A percentile compares a stretch with the other conserved stretches of the same genome.
These are phyloP conservation scores for Lecanicillium sp. DNA, from an alignment of 2,329 filamentous ascomycete species.

Conservation along the genomic window DNA sequence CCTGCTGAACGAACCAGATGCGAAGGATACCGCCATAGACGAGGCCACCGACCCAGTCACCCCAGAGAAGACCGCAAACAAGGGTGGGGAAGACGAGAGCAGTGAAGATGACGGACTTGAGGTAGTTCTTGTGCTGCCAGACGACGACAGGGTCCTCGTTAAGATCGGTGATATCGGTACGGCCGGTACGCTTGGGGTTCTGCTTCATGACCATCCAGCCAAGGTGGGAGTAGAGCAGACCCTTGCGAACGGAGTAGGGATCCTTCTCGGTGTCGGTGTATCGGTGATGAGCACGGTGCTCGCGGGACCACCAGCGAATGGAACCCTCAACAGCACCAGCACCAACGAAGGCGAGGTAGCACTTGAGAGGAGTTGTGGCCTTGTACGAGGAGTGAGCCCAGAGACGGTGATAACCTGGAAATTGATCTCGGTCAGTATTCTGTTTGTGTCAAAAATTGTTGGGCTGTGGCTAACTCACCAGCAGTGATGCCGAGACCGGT, in stretches of 20 bases:
- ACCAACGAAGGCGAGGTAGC: conserved; percentile 76
- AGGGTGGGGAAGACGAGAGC: conserved; percentile 68
- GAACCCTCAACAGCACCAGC: conserved; percentile 81
- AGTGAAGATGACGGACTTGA: conserved; percentile 74
- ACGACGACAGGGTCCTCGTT: conserved; percentile 81
- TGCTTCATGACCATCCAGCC: conserved; percentile 95
- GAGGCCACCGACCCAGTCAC: conserved; percentile 75
- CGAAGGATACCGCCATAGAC: conserved; percentile 81
- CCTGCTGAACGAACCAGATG: conserved; percentile 86
- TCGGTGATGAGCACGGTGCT: conserved; percentile 81
- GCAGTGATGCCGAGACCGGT: conserved; percentile 76
- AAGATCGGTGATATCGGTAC: conserved; percentile 81
- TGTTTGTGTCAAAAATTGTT: not conserved
- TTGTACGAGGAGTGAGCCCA: conserved; percentile 86
- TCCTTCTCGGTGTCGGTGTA: conserved; percentile 93
- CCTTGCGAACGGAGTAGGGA: conserved; percentile 86
- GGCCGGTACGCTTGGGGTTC: conserved; percentile 82
- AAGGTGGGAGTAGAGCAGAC: conserved; percentile 69
- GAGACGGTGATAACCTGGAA: conserved; percentile 53
- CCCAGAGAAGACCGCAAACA: conserved; percentile 72
- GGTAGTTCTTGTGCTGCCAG: conserved; percentile 83
- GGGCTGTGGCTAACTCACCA: conserved; percentile 52
- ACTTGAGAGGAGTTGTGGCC: conserved; percentile 66
- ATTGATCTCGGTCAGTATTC: not conserved
- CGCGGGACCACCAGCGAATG: conserved; percentile 83